Evolutionary conservation across 352 stramenopile species (phyloP).

Genomic region (Globisporangium barbulae): DNA sequence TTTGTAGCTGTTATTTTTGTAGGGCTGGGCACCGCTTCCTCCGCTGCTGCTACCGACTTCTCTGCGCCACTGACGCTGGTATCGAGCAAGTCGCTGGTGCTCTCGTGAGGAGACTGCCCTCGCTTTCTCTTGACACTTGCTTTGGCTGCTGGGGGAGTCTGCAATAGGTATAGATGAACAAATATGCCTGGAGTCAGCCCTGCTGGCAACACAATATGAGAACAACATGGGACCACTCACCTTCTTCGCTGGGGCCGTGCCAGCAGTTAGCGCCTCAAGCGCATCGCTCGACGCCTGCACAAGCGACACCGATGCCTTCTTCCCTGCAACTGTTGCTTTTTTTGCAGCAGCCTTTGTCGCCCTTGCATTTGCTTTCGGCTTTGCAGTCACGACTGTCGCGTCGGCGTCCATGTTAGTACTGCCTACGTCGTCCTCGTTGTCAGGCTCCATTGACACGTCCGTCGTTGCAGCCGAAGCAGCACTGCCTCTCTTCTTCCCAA

Average conservation of each 20-base stretch:
- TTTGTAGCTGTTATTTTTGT: slow-evolving; percentile 18
- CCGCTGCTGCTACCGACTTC: not conserved
- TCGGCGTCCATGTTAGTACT: slow-evolving; percentile 5
- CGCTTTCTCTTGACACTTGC: slow-evolving; percentile 17
- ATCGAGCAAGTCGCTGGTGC: not conserved
- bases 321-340: slow-evolving; percentile 26
- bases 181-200: not conserved
- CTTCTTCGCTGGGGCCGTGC: slow-evolving; percentile 8
- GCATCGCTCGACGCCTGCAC: slow-evolving; percentile 8
- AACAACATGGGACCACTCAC: not conserved
- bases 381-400: slow-evolving; percentile 4
- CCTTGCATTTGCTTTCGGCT: slow-evolving; percentile 7
- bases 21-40: slow-evolving; percentile 2
- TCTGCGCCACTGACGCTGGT: not conserved
- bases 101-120: slow-evolving; percentile 5
- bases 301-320: slow-evolving; percentile 12
- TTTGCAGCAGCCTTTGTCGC: slow-evolving; percentile 12
- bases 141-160: not conserved
- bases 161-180: not conserved
- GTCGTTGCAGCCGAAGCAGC: slow-evolving; percentile 7
- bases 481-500: slow-evolving; percentile 24
- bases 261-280: slow-evolving; percentile 8
- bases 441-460: slow-evolving; percentile 13
- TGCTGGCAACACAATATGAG: not conserved
- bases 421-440: slow-evolving; percentile 26